Evolutionary conservation across 2,329 filamentous ascomycete genomes (phyloP).

Genomic region (Colletotrichum gloeosporioides): DNA sequence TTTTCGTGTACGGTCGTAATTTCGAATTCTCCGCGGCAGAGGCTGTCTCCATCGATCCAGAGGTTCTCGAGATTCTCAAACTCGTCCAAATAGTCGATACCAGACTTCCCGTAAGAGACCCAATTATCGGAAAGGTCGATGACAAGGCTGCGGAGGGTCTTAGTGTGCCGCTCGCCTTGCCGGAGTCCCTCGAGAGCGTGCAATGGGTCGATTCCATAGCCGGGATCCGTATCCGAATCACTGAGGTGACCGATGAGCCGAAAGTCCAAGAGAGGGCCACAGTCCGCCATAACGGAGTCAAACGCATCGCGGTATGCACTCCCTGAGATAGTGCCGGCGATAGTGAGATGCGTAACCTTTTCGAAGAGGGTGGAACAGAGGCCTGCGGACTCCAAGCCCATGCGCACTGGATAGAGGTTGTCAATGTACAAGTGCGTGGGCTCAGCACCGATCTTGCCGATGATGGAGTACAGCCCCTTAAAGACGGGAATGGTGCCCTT

Average conservation of each 20-base stretch:
- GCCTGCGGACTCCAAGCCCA: neutral
- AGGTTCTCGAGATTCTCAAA: neutral
- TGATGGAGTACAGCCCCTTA: neutral
- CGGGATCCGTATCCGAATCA: neutral
- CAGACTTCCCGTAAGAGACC: neutral
- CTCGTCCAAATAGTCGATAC: neutral
- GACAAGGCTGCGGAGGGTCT: neutral
- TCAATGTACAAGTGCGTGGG: neutral
- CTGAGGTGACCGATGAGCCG: neutral
- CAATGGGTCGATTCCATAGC: neutral
- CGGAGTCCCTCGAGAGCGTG: neutral
- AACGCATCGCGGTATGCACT: neutral
- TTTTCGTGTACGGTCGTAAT: neutral
- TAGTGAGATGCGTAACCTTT: neutral
- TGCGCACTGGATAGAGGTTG: neutral
- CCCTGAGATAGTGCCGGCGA: neutral
- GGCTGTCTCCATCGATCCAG: neutral
- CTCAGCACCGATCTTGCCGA: neutral
- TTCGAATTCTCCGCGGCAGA: neutral
- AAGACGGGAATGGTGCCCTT: neutral
- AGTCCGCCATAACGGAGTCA: neutral
- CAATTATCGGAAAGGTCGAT: neutral
- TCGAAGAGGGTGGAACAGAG: neutral
- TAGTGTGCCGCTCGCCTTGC: neutral
- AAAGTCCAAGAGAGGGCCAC: neutral